phyloP scores from a whole-genome alignment of 768 basidiomycete species.

The Russula virescens region DNA sequence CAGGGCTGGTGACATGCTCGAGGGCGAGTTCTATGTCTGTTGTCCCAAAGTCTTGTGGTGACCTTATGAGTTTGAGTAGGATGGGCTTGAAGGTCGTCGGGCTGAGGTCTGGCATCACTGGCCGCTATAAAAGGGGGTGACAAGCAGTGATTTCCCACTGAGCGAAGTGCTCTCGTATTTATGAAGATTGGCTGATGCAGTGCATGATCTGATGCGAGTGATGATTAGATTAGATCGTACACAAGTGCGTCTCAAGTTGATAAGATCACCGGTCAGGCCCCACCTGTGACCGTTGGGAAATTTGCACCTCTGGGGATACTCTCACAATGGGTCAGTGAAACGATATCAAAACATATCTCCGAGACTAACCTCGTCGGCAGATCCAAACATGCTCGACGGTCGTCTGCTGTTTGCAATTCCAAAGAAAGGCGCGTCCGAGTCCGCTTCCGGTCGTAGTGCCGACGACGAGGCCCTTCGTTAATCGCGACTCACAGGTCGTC shows the following conservation, averaged over 20 bases:
- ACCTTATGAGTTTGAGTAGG: conserved; percentile 70
- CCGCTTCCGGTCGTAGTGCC: background rate
- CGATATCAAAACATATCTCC: background rate
- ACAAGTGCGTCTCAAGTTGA: no score
- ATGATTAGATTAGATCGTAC: background rate
- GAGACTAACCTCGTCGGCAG: conserved; percentile 30
- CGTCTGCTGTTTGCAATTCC: conserved; percentile 92
- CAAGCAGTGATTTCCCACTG: background rate
- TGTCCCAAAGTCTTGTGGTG: conserved; percentile 75
- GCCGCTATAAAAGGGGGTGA: background rate
- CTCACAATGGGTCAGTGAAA: conserved; percentile 6
- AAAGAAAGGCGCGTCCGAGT: conserved; percentile 73
- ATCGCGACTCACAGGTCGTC: conserved; percentile 49
- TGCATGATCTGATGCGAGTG: no score
- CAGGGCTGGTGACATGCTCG: conserved; percentile 64
- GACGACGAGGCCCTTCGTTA: background rate
- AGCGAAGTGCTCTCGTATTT: no score
- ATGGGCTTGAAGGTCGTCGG: conserved; percentile 67
- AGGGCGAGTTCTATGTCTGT: conserved; percentile 71
- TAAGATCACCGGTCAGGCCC: background rate
- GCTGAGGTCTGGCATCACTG: conserved; percentile 10
- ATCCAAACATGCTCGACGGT: conserved; percentile 76
- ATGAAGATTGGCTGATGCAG: no score
- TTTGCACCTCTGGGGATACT: background rate
- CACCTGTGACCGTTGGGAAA: background rate